phyloP scores from a whole-genome alignment of 495 filamentous ascomycete species.

The Clohesyomyces aquaticus region DNA sequence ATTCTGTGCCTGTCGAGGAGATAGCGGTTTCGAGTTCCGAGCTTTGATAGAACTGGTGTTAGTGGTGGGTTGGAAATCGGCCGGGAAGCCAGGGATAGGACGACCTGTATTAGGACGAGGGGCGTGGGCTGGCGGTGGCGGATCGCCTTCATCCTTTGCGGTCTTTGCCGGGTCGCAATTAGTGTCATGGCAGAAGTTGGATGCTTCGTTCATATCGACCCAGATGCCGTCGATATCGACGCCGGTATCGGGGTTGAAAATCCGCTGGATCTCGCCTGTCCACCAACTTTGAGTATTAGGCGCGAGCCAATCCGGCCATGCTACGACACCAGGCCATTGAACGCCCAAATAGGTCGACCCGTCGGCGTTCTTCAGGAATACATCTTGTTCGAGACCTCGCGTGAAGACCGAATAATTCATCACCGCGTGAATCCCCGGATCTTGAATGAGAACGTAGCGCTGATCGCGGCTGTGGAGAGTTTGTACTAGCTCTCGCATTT shows the following conservation, averaged over 20 bases:
- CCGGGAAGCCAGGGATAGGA: constrained; percentile 70
- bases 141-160: constrained; percentile 39
- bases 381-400: constrained; percentile 60
- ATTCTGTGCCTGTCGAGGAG: constrained; percentile 50
- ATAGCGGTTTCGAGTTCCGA: constrained; percentile 42
- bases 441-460: constrained; percentile 62
- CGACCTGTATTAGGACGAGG: constrained; percentile 59
- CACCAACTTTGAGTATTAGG: constrained; percentile 70
- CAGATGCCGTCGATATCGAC: constrained; percentile 69
- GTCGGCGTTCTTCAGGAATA: constrained; percentile 50
- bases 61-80: constrained; percentile 68
- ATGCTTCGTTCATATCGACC: constrained; percentile 52
- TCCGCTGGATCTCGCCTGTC: constrained; percentile 68
- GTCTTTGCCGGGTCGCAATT: constrained; percentile 58
- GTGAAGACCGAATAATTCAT: constrained; percentile 60
- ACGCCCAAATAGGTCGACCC: constrained; percentile 48
- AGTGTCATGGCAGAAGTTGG: constrained; percentile 63
- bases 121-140: constrained; percentile 17
- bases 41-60: constrained; percentile 55
- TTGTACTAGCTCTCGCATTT: constrained; percentile 69
- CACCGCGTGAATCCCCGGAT: constrained; percentile 56
- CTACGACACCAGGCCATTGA: constrained; percentile 33
- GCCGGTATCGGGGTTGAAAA: constrained; percentile 67
- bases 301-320: constrained; percentile 77
- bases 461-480: constrained; percentile 76